phyloP scores from a whole-genome alignment of 352 stramenopile genomes.

The Thalassiosira exigua region DNA sequence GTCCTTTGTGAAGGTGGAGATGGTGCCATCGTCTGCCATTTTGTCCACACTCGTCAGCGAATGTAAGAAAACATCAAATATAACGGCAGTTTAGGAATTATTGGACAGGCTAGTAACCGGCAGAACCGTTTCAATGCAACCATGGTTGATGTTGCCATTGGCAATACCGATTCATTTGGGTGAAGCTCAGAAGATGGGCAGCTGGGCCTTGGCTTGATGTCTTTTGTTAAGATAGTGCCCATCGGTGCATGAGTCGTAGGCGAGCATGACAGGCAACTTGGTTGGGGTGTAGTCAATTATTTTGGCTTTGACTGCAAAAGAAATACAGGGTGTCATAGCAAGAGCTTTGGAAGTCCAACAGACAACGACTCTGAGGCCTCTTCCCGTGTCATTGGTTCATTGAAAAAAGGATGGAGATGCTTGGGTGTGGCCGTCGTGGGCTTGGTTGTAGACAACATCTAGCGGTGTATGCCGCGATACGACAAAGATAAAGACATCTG shows the following conservation, averaged over 20 bases:
- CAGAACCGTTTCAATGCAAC: slow-evolving; percentile 4
- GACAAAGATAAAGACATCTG: too few species aligned
- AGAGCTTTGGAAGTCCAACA: too few species aligned
- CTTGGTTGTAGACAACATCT: too few species aligned
- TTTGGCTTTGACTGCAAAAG: background rate
- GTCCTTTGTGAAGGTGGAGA: slow-evolving; percentile 36
- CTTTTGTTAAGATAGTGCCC: slow-evolving; percentile 1
- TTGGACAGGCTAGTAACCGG: slow-evolving; percentile 8
- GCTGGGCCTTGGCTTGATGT: background rate
- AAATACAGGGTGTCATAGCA: background rate
- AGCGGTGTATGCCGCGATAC: too few species aligned
- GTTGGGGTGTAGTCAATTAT: background rate
- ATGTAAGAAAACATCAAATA: slow-evolving; percentile 21
- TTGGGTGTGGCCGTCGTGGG: too few species aligned
- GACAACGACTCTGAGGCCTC: too few species aligned
- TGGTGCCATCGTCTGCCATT: slow-evolving; percentile 20
- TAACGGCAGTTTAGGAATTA: slow-evolving; percentile 11
- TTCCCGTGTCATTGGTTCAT: too few species aligned
- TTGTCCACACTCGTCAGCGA: slow-evolving; percentile 16
- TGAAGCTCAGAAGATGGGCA: slow-evolving; percentile 28
- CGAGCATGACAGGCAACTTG: background rate
- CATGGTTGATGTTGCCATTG: slow-evolving; percentile 20
- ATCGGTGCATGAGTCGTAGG: slow-evolving; percentile 25
- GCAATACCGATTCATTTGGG: slow-evolving; percentile 29
- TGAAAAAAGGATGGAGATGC: too few species aligned